These are phyloP conservation scores for Lepidium africanum DNA, from an alignment of 345 rosid genomes.

Conservation along the genomic window DNA sequence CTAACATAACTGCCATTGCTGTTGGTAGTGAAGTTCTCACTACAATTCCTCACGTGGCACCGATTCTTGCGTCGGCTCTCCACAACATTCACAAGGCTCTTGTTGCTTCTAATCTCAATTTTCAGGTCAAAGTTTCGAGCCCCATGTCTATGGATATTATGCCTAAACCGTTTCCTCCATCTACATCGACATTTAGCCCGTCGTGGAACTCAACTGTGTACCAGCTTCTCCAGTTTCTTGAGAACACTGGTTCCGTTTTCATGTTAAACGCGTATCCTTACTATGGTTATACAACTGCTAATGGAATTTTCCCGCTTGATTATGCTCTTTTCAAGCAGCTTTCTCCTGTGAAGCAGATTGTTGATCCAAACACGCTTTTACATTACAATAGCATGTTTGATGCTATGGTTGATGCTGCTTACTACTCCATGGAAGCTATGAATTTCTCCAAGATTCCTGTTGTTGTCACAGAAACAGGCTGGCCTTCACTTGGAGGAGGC, in stretches of 20 bases:
- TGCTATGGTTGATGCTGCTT: slow-evolving; percentile 96
- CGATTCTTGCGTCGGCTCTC: slow-evolving; percentile 68
- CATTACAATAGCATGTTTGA: slow-evolving; percentile 94
- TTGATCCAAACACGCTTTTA: slow-evolving; percentile 91
- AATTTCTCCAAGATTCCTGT: slow-evolving; percentile 67
- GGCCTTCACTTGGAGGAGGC: slow-evolving; percentile 90
- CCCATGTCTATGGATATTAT: slow-evolving; percentile 82
- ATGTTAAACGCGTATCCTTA: slow-evolving; percentile 97
- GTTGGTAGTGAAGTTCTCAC: slow-evolving; percentile 96
- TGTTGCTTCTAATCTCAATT: slow-evolving; percentile 79
- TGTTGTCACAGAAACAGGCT: slow-evolving; percentile 87
- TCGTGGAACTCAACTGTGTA: slow-evolving; percentile 65
- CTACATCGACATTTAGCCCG: slow-evolving; percentile 74
- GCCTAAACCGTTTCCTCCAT: slow-evolving; percentile 89
- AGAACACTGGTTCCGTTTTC: slow-evolving; percentile 76
- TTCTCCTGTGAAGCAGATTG: slow-evolving; percentile 79
- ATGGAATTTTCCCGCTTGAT: slow-evolving; percentile 84
- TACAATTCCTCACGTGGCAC: slow-evolving; percentile 61
- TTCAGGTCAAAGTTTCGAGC: slow-evolving; percentile 66
- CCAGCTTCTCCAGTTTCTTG: slow-evolving; percentile 86
- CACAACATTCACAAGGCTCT: slow-evolving; percentile 82
- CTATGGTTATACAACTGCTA: slow-evolving; percentile 72
- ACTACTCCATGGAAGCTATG: slow-evolving; percentile 69
- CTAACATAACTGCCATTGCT: slow-evolving; percentile 87
- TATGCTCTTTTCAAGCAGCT: slow-evolving; percentile 76